Evolutionary conservation across 176 grass and related monocot species (phyloP).

Genomic region (Pontederia paniculata): DNA sequence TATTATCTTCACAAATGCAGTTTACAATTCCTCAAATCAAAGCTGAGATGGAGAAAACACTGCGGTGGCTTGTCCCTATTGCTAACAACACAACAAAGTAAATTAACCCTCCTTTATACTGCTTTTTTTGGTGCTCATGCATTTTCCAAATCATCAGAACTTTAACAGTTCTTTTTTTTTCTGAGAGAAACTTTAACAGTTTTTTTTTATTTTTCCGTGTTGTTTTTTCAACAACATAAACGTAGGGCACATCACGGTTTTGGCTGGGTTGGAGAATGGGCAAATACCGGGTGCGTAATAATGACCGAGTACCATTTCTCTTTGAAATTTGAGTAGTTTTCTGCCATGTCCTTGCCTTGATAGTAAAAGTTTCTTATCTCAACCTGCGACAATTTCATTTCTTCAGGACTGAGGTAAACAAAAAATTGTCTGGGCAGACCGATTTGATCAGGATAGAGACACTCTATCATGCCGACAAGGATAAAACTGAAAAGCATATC

Average conservation of each 20-base stretch:
- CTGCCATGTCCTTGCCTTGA: not conserved
- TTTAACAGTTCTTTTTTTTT: conserved; percentile 15
- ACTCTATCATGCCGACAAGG: conserved; percentile 81
- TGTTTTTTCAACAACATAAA: not conserved
- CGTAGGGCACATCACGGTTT: conserved; percentile 85
- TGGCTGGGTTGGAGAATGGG: conserved; percentile 98
- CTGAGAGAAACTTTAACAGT: conserved; percentile 3
- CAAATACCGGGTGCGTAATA: conserved; percentile 71
- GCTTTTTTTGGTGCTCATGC: conserved; percentile 10
- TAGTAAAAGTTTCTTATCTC: no score
- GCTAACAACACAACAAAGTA: conserved; percentile 90
- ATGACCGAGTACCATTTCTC: not conserved
- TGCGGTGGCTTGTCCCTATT: conserved; percentile 79
- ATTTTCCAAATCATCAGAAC: conserved; percentile 7
- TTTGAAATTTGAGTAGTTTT: conserved; percentile 10
- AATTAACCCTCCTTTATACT: conserved; percentile 17
- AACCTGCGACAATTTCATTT: not conserved
- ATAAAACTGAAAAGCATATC: conserved; percentile 65
- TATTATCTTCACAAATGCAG: conserved; percentile 41
- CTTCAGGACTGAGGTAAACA: conserved; percentile 58
- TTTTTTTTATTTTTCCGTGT: no score
- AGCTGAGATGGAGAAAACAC: conserved; percentile 87
- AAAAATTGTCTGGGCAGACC: conserved; percentile 42
- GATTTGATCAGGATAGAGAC: conserved; percentile 69
- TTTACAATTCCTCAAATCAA: conserved; percentile 63